Percentiles rank a stretch among this genome's conserved stretches.
These are phyloP conservation scores for Calocera viscosa DNA, from an alignment of 768 basidiomycete species.

Conservation along the genomic window DNA sequence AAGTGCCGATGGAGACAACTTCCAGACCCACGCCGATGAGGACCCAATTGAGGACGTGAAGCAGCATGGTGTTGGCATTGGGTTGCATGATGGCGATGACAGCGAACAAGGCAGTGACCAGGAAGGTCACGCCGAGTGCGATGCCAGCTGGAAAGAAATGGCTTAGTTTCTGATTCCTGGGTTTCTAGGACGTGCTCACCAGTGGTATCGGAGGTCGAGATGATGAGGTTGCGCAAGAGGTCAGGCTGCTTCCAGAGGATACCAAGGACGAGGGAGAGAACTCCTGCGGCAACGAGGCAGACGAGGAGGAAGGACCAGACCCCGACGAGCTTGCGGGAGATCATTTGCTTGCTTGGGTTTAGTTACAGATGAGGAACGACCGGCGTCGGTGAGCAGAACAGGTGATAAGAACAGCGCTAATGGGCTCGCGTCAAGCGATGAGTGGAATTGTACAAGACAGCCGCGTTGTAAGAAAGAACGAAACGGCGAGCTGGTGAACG, in stretches of 20 bases:
- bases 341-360: conserved; percentile 35
- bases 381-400: background rate
- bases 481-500: background rate
- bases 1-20: conserved; percentile 52
- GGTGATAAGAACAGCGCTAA: background rate
- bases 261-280: conserved; percentile 51
- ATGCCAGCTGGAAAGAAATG: conserved; percentile 44
- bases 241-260: conserved; percentile 57
- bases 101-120: conserved; percentile 58
- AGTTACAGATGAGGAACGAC: conserved; percentile 6
- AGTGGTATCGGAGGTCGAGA: conserved; percentile 45
- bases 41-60: conserved; percentile 64
- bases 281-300: conserved; percentile 56
- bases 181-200: conserved; percentile 32
- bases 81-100: conserved; percentile 57
- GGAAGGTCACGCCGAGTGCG: conserved; percentile 50
- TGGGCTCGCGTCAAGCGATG: conserved; percentile 4
- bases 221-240: conserved; percentile 60
- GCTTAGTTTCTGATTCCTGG: conserved; percentile 6
- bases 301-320: conserved; percentile 63
- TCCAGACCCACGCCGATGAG: conserved; percentile 52
- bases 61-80: conserved; percentile 53
- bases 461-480: background rate
- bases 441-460: conserved; percentile 1
- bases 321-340: conserved; percentile 55